Evolutionary conservation across 441 rosid species (phyloP).

Genomic region (Jatropha multifida): DNA sequence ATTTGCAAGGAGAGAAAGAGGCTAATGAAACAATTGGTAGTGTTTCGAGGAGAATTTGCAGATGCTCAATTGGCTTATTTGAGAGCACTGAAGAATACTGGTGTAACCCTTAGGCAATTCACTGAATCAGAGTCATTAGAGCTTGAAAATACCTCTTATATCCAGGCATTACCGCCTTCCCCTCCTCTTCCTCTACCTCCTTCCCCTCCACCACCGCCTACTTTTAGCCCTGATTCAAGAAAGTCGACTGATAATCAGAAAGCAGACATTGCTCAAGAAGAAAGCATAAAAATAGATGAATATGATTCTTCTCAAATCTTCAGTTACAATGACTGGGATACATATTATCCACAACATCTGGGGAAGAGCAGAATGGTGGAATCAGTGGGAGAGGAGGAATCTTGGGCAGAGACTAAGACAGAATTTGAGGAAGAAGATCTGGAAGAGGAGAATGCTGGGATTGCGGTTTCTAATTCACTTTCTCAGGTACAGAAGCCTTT

Average conservation of each 20-base stretch:
- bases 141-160: slow-evolving; percentile 50
- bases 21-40: slow-evolving; percentile 72
- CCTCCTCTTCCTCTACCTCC: slow-evolving; percentile 69
- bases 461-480: slow-evolving; percentile 26
- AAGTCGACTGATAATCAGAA: slow-evolving; percentile 29
- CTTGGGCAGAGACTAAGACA: slow-evolving; percentile 69
- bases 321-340: slow-evolving; percentile 41
- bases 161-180: slow-evolving; percentile 38
- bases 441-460: slow-evolving; percentile 41
- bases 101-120: slow-evolving; percentile 90
- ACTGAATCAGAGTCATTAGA: slow-evolving; percentile 86
- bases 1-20: slow-evolving; percentile 83
- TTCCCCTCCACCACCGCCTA: slow-evolving; percentile 81
- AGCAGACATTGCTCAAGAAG: slow-evolving; percentile 39
- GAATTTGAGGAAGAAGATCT: slow-evolving; percentile 68
- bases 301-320: slow-evolving; percentile 37
- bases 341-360: slow-evolving; percentile 27
- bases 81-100: slow-evolving; percentile 83
- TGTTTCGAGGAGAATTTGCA: slow-evolving; percentile 74
- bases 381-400: slow-evolving; percentile 54
- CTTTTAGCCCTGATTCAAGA: slow-evolving; percentile 62
- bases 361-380: slow-evolving; percentile 35
- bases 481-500: slow-evolving; percentile 37
- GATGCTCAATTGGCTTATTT: slow-evolving; percentile 75
- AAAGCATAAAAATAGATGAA: slow-evolving; percentile 38